Conservation (phyloP, 2,329 filamentous ascomycete species). For the Huntiella moniliformis region DNA sequence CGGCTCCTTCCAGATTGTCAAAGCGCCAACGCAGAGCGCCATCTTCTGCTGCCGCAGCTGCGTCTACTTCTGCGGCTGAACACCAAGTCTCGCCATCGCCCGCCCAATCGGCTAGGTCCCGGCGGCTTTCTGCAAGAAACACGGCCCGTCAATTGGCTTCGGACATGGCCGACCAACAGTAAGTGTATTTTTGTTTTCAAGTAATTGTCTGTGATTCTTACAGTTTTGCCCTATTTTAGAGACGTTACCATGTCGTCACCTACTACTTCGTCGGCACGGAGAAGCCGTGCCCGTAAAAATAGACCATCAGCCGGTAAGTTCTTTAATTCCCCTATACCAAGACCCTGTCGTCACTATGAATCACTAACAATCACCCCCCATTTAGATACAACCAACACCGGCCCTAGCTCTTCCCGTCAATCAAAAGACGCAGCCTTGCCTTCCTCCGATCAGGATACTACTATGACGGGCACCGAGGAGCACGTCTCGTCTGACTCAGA, state of each 20-base stretch:
- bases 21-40: not conserved
- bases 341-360: too few relatives aligned
- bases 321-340: not conserved
- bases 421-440: conserved; percentile 33
- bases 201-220: conserved; percentile 11
- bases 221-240: conserved; percentile 8
- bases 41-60: not conserved
- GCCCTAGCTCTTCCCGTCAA: conserved; percentile 8
- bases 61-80: too few relatives aligned
- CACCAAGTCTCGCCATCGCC: too few relatives aligned
- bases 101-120: too few relatives aligned
- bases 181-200: conserved; percentile 17
- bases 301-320: conserved; percentile 7
- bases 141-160: conserved; percentile 18
- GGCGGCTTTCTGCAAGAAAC: too few relatives aligned
- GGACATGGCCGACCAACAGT: conserved; percentile 61
- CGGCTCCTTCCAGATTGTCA: not conserved
- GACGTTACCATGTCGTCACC: conserved; percentile 18
- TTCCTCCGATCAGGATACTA: conserved; percentile 41
- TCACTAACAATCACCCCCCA: too few relatives aligned
- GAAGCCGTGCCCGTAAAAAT: conserved; percentile 14
- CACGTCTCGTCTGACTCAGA: conserved; percentile 25
- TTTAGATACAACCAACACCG: not conserved
- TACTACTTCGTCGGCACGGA: not conserved
- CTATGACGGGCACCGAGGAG: conserved; percentile 53